Evolutionary conservation across 805 yeast genomes (phyloP).

Genomic region (Helenozyma rhizophorensis): DNA sequence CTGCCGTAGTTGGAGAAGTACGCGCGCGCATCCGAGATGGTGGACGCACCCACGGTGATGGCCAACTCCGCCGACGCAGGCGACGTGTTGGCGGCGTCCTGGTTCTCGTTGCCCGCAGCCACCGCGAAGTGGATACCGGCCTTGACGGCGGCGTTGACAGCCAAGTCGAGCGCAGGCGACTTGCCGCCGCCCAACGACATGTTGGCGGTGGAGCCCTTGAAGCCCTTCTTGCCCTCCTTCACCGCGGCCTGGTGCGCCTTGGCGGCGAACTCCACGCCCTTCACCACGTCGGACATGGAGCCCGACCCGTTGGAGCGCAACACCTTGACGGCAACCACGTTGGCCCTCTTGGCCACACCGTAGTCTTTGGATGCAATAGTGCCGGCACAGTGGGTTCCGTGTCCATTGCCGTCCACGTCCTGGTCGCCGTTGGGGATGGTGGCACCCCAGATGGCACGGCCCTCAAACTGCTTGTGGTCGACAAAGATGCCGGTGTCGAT

Average conservation of each 20-base stretch:
- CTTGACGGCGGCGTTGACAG: slow-evolving; percentile 54
- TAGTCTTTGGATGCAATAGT: slow-evolving; percentile 70
- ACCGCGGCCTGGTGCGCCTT: slow-evolving; percentile 35
- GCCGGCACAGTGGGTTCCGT: slow-evolving; percentile 94
- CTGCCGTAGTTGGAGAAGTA: slow-evolving; percentile 52
- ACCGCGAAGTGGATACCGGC: slow-evolving; percentile 58
- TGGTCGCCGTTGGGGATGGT: slow-evolving; percentile 59
- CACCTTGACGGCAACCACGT: slow-evolving; percentile 38
- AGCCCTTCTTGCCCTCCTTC: slow-evolving; percentile 39
- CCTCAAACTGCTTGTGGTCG: slow-evolving; percentile 60
- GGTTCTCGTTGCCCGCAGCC: slow-evolving; percentile 61
- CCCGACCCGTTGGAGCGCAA: slow-evolving; percentile 39
- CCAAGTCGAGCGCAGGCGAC: slow-evolving; percentile 52
- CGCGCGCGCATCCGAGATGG: slow-evolving; percentile 42
- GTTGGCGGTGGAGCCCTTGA: slow-evolving; percentile 59
- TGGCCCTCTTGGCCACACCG: slow-evolving; percentile 72
- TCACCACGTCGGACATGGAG: slow-evolving; percentile 38
- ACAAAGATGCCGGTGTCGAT: slow-evolving; percentile 79
- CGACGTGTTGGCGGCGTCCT: slow-evolving; percentile 56
- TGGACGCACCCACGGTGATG: slow-evolving; percentile 50
- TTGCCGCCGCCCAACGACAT: slow-evolving; percentile 61
- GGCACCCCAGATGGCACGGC: slow-evolving; percentile 54
- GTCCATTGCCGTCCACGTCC: slow-evolving; percentile 73
- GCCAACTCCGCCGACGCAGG: slow-evolving; percentile 57
- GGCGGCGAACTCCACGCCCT: slow-evolving; percentile 43